These are phyloP conservation scores for Microsporum ferrugineum DNA, from an alignment of 2,329 filamentous ascomycete species.

Conservation along the genomic window DNA sequence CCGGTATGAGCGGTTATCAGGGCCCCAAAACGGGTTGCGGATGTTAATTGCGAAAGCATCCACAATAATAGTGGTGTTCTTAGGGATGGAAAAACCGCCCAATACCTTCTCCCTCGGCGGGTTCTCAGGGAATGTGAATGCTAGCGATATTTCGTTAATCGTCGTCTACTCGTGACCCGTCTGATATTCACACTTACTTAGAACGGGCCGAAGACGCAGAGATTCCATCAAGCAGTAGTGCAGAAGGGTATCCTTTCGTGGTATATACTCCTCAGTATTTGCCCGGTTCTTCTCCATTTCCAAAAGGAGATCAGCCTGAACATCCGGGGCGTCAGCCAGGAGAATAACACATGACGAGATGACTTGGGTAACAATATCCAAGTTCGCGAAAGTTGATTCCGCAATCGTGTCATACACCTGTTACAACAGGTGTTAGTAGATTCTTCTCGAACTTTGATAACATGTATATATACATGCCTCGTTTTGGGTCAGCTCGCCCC, in stretches of 20 bases:
- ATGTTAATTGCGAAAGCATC: conserved; percentile 37
- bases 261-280: background rate
- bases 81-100: conserved; percentile 29
- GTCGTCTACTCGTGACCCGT: background rate
- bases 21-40: conserved; percentile 30
- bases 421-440: background rate
- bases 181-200: background rate
- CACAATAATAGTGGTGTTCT: conserved; percentile 32
- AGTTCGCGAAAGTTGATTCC: conserved; percentile 38
- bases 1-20: conserved; percentile 25
- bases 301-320: background rate
- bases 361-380: conserved; percentile 37
- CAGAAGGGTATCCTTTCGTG: conserved; percentile 15
- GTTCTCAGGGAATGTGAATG: background rate
- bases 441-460: background rate
- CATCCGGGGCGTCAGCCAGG: conserved; percentile 26
- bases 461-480: background rate
- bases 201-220: conserved; percentile 20
- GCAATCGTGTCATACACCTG: conserved; percentile 34
- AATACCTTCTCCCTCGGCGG: conserved; percentile 12
- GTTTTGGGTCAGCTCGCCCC: background rate
- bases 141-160: background rate
- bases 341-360: conserved; percentile 36
- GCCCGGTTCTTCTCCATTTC: background rate
- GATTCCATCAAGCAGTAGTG: conserved; percentile 32